phyloP scores from a whole-genome alignment of 2,329 filamentous ascomycete genomes.

The Sporothrix euskadiensis region DNA sequence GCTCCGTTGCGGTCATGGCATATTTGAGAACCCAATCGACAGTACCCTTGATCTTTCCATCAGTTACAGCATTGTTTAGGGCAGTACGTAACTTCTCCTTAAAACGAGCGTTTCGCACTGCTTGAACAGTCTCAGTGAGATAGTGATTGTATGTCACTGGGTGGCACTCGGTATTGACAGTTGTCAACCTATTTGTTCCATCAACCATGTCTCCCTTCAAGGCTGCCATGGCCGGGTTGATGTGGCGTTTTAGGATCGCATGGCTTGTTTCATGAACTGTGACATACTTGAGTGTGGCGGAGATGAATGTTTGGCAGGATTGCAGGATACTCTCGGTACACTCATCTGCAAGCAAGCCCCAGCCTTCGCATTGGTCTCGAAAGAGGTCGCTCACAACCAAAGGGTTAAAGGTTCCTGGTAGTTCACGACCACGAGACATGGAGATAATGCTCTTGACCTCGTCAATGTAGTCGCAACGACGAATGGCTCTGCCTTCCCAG shows the following conservation, averaged over 20 bases:
- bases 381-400: constrained; percentile 41
- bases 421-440: constrained; percentile 39
- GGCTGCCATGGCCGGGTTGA: constrained; percentile 34
- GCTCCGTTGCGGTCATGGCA: constrained; percentile 29
- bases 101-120: constrained; percentile 32
- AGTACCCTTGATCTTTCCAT: background rate
- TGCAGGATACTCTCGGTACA: constrained; percentile 33
- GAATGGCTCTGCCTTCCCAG: constrained; percentile 23
- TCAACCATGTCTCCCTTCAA: constrained; percentile 31
- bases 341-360: constrained; percentile 33
- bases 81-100: background rate
- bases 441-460: constrained; percentile 37
- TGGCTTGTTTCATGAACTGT: constrained; percentile 34
- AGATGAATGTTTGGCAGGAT: constrained; percentile 30
- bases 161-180: constrained; percentile 37
- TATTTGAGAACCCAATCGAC: background rate
- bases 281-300: constrained; percentile 33
- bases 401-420: constrained; percentile 42
- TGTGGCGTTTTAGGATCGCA: constrained; percentile 27
- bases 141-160: constrained; percentile 47
- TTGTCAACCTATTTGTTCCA: constrained; percentile 37
- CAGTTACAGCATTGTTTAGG: background rate
- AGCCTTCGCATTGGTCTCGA: constrained; percentile 39
- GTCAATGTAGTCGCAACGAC: constrained; percentile 31
- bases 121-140: constrained; percentile 41